Percentiles rank a stretch among this genome's conserved stretches.
These are phyloP conservation scores for Allium sativum DNA, from an alignment of 106 monocot species.

Conservation along the genomic window DNA sequence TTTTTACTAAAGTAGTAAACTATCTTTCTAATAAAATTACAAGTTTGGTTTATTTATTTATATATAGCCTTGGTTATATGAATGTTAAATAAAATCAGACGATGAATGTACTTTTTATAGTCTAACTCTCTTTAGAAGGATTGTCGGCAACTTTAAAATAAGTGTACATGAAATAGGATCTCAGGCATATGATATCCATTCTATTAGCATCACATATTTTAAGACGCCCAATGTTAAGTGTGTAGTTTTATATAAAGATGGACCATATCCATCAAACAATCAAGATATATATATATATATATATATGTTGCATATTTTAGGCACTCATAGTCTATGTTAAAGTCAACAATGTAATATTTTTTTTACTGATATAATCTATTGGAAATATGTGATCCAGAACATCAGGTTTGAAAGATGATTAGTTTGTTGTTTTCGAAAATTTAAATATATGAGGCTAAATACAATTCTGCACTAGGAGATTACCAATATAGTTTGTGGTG, in stretches of 20 bases:
- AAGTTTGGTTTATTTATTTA: too few species aligned
- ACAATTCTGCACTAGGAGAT: too few species aligned
- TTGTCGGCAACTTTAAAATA: slow-evolving; percentile 74
- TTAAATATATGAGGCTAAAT: too few species aligned
- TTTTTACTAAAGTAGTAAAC: too few species aligned
- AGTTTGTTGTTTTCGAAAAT: too few species aligned
- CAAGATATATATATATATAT: too few species aligned
- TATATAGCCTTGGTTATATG: too few species aligned
- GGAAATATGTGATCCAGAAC: neutral
- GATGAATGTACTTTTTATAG: slow-evolving; percentile 94
- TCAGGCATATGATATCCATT: slow-evolving; percentile 49
- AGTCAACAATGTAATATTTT: too few species aligned
- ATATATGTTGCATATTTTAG: neutral
- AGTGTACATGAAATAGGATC: slow-evolving; percentile 84
- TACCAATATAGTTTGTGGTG: too few species aligned
- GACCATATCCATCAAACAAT: neutral
- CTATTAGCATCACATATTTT: neutral
- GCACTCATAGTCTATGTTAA: neutral
- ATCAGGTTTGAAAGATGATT: neutral
- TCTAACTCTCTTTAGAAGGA: slow-evolving; percentile 67
- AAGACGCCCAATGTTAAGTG: neutral
- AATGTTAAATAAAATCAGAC: too few species aligned
- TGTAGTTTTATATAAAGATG: neutral
- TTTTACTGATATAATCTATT: neutral
- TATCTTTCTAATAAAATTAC: too few species aligned